Conservation (phyloP, 345 rosid species). For the Eucalyptus pauciflora region DNA sequence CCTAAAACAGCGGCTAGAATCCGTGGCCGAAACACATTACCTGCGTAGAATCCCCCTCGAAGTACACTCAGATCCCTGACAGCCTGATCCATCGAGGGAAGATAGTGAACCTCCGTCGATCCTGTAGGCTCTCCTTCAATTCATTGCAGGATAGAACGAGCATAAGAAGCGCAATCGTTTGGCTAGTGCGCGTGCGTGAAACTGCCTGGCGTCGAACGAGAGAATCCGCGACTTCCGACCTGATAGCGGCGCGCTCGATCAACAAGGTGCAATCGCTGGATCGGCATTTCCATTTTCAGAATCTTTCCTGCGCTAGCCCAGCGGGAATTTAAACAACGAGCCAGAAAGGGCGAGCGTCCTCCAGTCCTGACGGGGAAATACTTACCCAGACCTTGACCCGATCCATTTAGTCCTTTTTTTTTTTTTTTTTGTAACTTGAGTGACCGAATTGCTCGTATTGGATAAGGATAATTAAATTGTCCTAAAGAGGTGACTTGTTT, state of each 20-base stretch:
- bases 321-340: neutral
- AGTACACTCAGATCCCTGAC: neutral
- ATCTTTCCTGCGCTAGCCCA: neutral
- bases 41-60: neutral
- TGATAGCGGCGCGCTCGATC: neutral
- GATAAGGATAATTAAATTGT: too few species aligned
- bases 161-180: neutral
- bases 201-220: neutral
- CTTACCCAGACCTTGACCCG: neutral
- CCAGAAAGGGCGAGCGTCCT: neutral
- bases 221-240: neutral
- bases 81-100: neutral
- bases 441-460: too few species aligned
- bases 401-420: neutral
- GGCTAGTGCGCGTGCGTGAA: neutral
- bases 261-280: neutral
- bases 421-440: too few species aligned
- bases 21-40: neutral
- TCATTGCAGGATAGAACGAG: neutral
- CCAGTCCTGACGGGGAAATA: neutral
- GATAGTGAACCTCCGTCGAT: neutral
- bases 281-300: neutral
- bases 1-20: neutral
- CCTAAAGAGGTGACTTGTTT: too few species aligned
- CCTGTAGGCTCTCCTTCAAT: neutral